Evolutionary conservation across 306 rosid species (phyloP).

Genomic region (Cucumis melo): DNA sequence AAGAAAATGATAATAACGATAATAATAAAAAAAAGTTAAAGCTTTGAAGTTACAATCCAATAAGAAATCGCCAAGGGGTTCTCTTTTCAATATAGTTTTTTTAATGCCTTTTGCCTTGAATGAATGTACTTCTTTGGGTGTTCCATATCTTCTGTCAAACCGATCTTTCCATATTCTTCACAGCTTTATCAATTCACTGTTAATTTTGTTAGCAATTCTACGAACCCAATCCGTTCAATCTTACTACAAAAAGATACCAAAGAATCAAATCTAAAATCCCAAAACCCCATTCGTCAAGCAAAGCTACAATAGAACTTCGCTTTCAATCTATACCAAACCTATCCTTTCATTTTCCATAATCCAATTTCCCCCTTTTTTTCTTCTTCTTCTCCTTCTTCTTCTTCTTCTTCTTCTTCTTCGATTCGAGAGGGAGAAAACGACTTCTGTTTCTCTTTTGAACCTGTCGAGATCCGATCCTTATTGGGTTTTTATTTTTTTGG

Average conservation of each 20-base stretch:
- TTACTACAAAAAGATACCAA: conserved; percentile 8
- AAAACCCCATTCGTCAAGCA: conserved; percentile 43
- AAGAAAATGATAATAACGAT: no score
- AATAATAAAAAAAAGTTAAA: no score
- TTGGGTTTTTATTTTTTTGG: background rate
- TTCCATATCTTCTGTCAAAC: background rate
- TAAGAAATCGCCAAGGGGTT: no score
- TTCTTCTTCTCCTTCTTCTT: background rate
- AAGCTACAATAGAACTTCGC: background rate
- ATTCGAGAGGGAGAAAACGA: conserved; percentile 11
- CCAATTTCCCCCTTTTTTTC: background rate
- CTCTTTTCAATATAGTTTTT: no score
- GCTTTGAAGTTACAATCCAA: no score
- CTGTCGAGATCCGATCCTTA: conserved; percentile 8
- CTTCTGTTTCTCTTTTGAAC: background rate
- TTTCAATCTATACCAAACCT: background rate
- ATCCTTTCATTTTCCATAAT: background rate
- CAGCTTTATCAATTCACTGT: background rate
- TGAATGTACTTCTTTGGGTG: background rate
- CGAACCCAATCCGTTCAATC: conserved; percentile 8
- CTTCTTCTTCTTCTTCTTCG: background rate
- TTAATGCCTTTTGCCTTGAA: background rate
- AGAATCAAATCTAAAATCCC: conserved; percentile 7
- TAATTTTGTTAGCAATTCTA: conserved; percentile 11
- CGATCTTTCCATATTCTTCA: background rate